Evolutionary conservation across 805 yeast species (phyloP).

Genomic region (Deakozyma indianensis): DNA sequence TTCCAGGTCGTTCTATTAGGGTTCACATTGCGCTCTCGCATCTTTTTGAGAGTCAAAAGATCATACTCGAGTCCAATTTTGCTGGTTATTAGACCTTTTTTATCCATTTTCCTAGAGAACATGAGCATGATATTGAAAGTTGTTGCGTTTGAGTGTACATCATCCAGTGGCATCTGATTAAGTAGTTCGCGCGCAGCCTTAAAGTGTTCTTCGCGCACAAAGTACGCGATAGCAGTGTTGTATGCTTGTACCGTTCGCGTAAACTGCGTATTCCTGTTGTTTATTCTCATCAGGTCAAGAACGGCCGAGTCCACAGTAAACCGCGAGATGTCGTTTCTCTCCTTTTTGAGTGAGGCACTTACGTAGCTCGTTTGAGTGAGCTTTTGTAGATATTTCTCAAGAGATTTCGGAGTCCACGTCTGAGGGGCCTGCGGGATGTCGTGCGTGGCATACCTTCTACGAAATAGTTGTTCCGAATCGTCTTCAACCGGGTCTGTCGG

Average conservation of each 20-base stretch:
- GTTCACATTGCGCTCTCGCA: slow-evolving; percentile 6
- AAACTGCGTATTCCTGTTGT: slow-evolving; percentile 7
- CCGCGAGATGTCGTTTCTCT: neutral
- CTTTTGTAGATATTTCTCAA: neutral
- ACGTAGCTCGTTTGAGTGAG: neutral
- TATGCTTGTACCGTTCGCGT: slow-evolving; percentile 8
- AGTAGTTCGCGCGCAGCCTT: slow-evolving; percentile 10
- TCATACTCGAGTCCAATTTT: slow-evolving; percentile 4
- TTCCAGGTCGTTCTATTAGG: slow-evolving; percentile 13
- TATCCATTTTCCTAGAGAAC: neutral
- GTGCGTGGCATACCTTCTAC: neutral
- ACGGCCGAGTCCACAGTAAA: slow-evolving; percentile 1
- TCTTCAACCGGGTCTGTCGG: neutral
- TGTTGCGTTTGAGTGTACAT: slow-evolving; percentile 4
- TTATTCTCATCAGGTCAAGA: slow-evolving; percentile 10
- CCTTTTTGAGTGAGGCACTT: neutral
- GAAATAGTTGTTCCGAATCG: neutral
- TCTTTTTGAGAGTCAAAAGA: slow-evolving; percentile 4
- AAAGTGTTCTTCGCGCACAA: slow-evolving; percentile 6
- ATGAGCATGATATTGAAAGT: slow-evolving; percentile 11
- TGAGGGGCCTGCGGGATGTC: neutral
- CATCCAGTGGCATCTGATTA: slow-evolving; percentile 6
- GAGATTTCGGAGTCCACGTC: neutral
- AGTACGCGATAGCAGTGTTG: slow-evolving; percentile 11
- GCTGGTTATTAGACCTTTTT: neutral